Conservation (phyloP, 306 rosid genomes). For the Geum urbanum region DNA sequence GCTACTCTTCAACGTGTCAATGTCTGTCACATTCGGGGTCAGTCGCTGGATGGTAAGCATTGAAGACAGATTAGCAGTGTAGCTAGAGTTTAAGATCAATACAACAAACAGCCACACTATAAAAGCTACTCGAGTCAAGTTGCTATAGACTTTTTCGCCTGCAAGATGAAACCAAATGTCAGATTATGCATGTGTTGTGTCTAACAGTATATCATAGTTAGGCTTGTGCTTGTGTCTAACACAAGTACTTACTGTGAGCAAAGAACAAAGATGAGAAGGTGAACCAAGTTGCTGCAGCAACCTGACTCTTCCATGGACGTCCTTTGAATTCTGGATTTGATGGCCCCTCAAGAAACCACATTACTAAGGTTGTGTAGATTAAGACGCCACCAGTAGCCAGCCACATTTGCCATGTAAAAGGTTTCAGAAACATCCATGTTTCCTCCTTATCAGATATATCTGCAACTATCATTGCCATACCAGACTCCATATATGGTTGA, state of each 20-base stretch:
- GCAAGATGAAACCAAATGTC: constrained; percentile 9
- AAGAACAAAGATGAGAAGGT: constrained; percentile 63
- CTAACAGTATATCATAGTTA: neutral
- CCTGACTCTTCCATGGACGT: constrained; percentile 36
- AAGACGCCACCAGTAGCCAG: constrained; percentile 30
- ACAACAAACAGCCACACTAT: constrained; percentile 51
- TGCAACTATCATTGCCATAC: constrained; percentile 56
- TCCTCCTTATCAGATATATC: constrained; percentile 25
- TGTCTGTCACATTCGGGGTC: constrained; percentile 23
- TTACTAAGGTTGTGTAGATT: constrained; percentile 44
- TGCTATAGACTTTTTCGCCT: constrained; percentile 47
- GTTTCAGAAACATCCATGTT: constrained; percentile 54
- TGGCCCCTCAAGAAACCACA: constrained; percentile 52
- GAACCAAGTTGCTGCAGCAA: constrained; percentile 51
- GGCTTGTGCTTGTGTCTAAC: neutral
- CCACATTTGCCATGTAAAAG: constrained; percentile 66
- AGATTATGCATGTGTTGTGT: neutral
- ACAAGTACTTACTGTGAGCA: constrained; percentile 53
- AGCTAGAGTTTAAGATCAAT: constrained; percentile 54
- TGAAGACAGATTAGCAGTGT: constrained; percentile 70
- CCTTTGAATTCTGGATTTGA: constrained; percentile 51
- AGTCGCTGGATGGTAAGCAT: constrained; percentile 43
- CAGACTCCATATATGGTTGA: constrained; percentile 57
- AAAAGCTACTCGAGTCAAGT: constrained; percentile 42
- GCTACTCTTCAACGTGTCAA: constrained; percentile 44